A percentile compares a stretch with the other conserved stretches of the same genome.
Evolutionary conservation across 2,329 filamentous ascomycete genomes (phyloP).

Genomic region (Botrytis cinerea): DNA sequence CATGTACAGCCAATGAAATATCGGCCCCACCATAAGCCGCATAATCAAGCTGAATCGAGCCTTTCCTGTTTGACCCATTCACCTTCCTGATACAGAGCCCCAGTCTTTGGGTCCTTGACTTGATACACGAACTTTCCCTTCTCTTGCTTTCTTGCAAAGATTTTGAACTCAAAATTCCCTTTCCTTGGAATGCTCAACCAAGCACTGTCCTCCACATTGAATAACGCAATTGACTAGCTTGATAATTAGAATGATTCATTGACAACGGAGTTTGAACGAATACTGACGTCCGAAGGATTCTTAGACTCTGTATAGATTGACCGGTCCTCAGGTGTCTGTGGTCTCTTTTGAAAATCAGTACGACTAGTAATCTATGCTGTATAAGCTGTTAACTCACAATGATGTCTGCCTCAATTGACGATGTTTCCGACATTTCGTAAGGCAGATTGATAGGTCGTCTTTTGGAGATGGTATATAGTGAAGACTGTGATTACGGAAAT

Average conservation of each 20-base stretch:
- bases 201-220: neutral
- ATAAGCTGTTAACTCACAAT: neutral
- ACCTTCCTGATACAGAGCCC: slow-evolving; percentile 23
- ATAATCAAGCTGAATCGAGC: slow-evolving; percentile 5
- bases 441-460: neutral
- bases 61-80: slow-evolving; percentile 25
- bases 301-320: slow-evolving; percentile 11
- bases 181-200: slow-evolving; percentile 4
- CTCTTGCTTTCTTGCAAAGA: slow-evolving; percentile 3
- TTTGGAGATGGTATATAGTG: neutral
- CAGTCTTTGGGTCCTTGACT: slow-evolving; percentile 21
- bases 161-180: slow-evolving; percentile 10
- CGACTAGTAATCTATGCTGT: neutral
- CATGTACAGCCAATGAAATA: neutral
- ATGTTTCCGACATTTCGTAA: neutral
- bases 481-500: neutral
- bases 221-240: neutral
- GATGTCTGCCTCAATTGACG: neutral
- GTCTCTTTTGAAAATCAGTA: neutral
- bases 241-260: neutral
- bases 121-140: slow-evolving; percentile 23
- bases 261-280: no score
- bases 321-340: slow-evolving; percentile 17
- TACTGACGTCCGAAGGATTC: slow-evolving; percentile 7
- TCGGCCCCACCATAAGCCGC: neutral